Base-by-base conservation (phyloP, 768 basidiomycete species). In the Tephrocybe rancida region DNA sequence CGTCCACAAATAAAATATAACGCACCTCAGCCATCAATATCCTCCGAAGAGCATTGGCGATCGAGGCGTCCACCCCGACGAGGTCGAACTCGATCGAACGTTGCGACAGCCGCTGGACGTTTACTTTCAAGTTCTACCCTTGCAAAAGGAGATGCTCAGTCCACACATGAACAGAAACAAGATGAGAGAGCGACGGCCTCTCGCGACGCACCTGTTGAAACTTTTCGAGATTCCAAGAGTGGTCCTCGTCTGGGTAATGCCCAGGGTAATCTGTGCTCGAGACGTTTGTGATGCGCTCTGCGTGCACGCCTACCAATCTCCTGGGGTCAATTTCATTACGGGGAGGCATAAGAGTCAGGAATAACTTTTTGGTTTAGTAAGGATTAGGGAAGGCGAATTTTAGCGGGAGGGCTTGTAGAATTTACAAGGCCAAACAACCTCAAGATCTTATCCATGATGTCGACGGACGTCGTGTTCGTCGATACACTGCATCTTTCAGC, bases 41-140 rank as follows among this genome's bases (percentile, higher is more conserved):
- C 52, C 97, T 80, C 24, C 97, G 80, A 59, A 96, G 84, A 0
- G 96, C 94, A 69, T 99, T 98, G 26, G 97, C 95, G 54, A 99
- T 90, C 14, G 93, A 91, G 0, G 97, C 92, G 67, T 99, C 96
- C 25, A 98, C 89, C 5, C 96, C 95, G 51, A 98, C 82, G 41
- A 98, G 76, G 71, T 99, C 97, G 68, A 99, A 96, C 60, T 98
- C 95, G 56, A 97, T 83, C 2, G 89, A 87, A 14, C 87, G 81
- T 38, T 88, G 81, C 0, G 95, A 96, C 30, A 95, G 73, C 38
- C 90, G 81, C 55, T 90, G 84, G 30, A 97, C 79, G 52, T 86
- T 78, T 9, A 94, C 83, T 65, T 77, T 74, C 50, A 95, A 74
- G 64, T 79, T 88, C 92, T 92, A 70, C 62, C 68, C 72, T 75